These are phyloP conservation scores for Tricholoma furcatifolium DNA, from an alignment of 768 basidiomycete species.

Conservation along the genomic window DNA sequence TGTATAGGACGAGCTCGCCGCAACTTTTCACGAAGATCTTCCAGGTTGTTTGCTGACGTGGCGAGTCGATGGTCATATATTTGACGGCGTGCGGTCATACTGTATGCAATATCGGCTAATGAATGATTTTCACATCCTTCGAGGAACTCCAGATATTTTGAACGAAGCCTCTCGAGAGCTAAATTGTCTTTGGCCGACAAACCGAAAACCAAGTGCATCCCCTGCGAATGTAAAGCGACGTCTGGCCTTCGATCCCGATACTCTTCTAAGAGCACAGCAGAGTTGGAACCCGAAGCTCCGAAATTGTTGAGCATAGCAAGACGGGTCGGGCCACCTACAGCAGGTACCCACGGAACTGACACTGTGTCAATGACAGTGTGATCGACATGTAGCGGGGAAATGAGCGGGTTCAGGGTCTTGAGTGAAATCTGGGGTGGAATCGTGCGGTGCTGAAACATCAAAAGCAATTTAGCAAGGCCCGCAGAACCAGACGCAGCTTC, in stretches of 20 bases:
- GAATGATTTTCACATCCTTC: conserved; percentile 22
- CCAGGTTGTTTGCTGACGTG: conserved; percentile 38
- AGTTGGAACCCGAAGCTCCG: conserved; percentile 73
- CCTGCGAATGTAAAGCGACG: neutral
- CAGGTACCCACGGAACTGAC: conserved; percentile 39
- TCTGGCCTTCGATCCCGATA: conserved; percentile 17
- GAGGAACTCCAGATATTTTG: conserved; percentile 49
- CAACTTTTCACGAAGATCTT: conserved; percentile 49
- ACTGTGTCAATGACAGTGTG: conserved; percentile 46
- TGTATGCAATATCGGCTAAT: conserved; percentile 61
- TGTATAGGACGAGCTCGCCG: conserved; percentile 30
- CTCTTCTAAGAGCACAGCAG: conserved; percentile 61
- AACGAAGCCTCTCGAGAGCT: conserved; percentile 48
- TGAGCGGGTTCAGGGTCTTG: conserved; percentile 52
- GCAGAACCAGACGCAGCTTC: conserved; percentile 77
- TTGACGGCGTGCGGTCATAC: conserved; percentile 64
- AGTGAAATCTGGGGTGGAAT: conserved; percentile 66
- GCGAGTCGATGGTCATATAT: conserved; percentile 53
- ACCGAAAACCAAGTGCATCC: conserved; percentile 45
- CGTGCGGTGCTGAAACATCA: conserved; percentile 57
- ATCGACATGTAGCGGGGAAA: conserved; percentile 45
- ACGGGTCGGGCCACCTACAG: conserved; percentile 33
- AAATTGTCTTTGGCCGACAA: conserved; percentile 57
- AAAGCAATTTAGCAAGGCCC: conserved; percentile 67
- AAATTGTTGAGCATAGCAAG: conserved; percentile 71